phyloP scores from a whole-genome alignment of 768 basidiomycete genomes.

The Wakefieldia striispora region DNA sequence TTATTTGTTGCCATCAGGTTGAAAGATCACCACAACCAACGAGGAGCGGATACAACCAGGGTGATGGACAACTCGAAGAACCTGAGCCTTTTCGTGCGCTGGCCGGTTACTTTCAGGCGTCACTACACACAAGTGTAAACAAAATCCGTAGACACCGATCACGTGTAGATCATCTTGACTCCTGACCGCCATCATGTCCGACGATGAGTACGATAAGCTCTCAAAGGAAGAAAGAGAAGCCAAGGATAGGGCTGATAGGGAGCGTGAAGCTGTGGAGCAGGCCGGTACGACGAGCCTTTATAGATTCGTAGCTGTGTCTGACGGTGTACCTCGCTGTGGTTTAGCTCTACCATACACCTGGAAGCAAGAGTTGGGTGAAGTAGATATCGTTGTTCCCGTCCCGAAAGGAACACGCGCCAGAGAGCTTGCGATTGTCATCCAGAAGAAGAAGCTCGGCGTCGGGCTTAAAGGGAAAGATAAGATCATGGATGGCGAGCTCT shows the following conservation, averaged over 20 bases:
- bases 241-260: conserved; percentile 65
- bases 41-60: conserved; percentile 9
- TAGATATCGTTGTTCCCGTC: conserved; percentile 81
- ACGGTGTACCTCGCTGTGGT: conserved; percentile 13
- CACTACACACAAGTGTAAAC: conserved; percentile 35
- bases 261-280: conserved; percentile 76
- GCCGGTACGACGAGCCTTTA: conserved; percentile 55
- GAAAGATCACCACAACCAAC: conserved; percentile 3
- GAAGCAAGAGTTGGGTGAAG: conserved; percentile 86
- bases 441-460: conserved; percentile 81
- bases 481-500: conserved; percentile 87
- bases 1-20: conserved; percentile 58
- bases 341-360: conserved; percentile 87
- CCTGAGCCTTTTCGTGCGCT: conserved; percentile 8
- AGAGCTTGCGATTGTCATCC: conserved; percentile 69
- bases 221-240: conserved; percentile 71
- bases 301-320: conserved; percentile 16
- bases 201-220: conserved; percentile 72
- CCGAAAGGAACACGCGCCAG: conserved; percentile 83
- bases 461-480: conserved; percentile 83
- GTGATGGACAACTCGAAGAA: conserved; percentile 9
- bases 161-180: conserved; percentile 28
- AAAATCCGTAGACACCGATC: conserved; percentile 15
- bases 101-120: conserved; percentile 18
- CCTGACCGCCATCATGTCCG: conserved; percentile 32